Base-by-base conservation (phyloP, 192 early-diverging fungal genomes). In the Rhizoclosmatium sp. region DNA sequence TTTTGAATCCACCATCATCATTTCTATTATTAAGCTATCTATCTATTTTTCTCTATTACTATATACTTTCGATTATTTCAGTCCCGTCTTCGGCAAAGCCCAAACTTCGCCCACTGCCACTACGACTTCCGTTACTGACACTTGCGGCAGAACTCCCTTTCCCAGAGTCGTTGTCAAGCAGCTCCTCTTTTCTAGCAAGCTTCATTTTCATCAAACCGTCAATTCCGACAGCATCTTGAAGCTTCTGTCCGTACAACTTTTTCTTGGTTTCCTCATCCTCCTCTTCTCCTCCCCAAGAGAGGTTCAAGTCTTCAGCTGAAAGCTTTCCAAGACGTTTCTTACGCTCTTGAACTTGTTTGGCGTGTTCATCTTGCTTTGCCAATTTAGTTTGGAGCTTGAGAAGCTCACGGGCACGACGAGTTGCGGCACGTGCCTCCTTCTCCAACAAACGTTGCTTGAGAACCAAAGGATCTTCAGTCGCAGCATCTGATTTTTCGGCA, bases 321-420 rank as follows among this genome's bases (percentile, higher is more conserved):
- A 74, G 80, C 44, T 66, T 75, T 65, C 85, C 87, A 47, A 89
- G 76, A 19, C 69, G 65, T 56, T 82, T 76, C 70, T 89, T 89
- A 41, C 87, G 80, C 62, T 89, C 87, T 76, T 84, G 84, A 3
- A 89, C 85, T 54, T 71, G 62, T 4, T 79, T 64, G 21, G 85
- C 87, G 62, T 85, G 87, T 73, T 84, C 72, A 45, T 89, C 87
- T 70, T 86, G 85, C 39, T 78, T 78, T 1, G 84, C 84, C 7
- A 89, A 72, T 76, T 89, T 89, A 51, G 73, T 64, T 66, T 86
- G 84, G n/a, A 89, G 81, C 75, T 85, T 85, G 7, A 66, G 78
- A 3, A 89, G 83, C 71, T 89, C 87, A 4, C 82, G 78, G 40
- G 81, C 59, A 2, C 87, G 85, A 61, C 85, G 84, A 14, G 71